Conservation (phyloP, 148 eudicot species). For the Vaccinium macrocarpon region DNA sequence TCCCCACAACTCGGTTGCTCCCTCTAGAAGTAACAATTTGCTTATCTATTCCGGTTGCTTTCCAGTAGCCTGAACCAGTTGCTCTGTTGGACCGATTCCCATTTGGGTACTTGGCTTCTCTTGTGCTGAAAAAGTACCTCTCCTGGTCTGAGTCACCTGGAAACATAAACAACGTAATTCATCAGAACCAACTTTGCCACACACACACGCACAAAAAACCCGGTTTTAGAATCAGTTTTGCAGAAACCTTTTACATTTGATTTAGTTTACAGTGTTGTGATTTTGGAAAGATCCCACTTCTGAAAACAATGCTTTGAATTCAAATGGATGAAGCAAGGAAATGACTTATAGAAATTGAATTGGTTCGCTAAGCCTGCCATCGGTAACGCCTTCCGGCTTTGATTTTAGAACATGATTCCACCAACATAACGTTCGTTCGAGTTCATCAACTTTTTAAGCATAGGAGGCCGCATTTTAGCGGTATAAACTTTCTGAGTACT, state of each 20-base stretch:
- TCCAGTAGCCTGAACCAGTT: constrained; percentile 91
- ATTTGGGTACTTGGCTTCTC: constrained; percentile 87
- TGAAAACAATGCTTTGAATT: background rate
- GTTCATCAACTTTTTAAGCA: background rate
- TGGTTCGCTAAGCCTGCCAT: background rate
- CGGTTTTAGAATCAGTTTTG: background rate
- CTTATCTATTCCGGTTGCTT: constrained; percentile 87
- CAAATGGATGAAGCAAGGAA: background rate
- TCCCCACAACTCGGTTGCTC: constrained; percentile 51
- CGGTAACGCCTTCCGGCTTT: background rate
- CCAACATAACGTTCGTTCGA: background rate
- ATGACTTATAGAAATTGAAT: background rate
- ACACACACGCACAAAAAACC: background rate
- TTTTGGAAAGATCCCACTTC: background rate
- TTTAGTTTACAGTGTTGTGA: background rate
- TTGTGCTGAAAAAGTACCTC: constrained; percentile 87
- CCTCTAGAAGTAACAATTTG: constrained; percentile 35
- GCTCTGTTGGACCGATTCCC: constrained; percentile 94
- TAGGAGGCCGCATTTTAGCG: background rate
- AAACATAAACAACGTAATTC: background rate
- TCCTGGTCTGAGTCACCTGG: constrained; percentile 70
- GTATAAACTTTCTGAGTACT: background rate
- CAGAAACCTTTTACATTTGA: background rate
- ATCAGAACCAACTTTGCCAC: constrained; percentile 11
- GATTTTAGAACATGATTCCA: background rate